Evolutionary conservation across 179 eudicot genomes (phyloP).

Genomic region (Beta lomatogona): DNA sequence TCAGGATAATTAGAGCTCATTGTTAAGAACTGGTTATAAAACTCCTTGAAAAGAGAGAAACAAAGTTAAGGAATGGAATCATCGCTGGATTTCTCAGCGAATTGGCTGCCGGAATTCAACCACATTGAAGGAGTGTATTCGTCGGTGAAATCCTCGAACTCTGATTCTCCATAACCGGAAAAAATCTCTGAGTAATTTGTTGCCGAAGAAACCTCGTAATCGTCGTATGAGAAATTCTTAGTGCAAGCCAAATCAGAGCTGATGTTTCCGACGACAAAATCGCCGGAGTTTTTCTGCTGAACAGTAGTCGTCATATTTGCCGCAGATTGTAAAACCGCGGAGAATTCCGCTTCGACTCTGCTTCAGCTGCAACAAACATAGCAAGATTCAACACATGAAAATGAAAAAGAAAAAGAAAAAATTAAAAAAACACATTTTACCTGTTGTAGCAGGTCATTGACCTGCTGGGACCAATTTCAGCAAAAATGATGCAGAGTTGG

Average conservation of each 20-base stretch:
- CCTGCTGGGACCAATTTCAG: too few species aligned
- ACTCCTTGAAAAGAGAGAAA: slow-evolving; percentile 57
- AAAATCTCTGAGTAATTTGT: slow-evolving; percentile 46
- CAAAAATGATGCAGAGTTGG: too few species aligned
- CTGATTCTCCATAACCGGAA: slow-evolving; percentile 27
- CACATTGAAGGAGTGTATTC: slow-evolving; percentile 71
- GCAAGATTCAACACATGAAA: slow-evolving; percentile 76
- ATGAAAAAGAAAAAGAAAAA: too few species aligned
- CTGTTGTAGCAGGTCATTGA: too few species aligned
- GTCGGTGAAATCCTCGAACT: slow-evolving; percentile 54
- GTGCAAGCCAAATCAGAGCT: slow-evolving; percentile 55
- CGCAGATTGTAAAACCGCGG: slow-evolving; percentile 30
- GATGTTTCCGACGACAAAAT: too few species aligned
- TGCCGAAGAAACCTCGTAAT: slow-evolving; percentile 41
- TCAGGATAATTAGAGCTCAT: slow-evolving; percentile 32
- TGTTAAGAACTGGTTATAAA: slow-evolving; percentile 48
- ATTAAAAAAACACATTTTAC: too few species aligned
- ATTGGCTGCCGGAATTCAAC: slow-evolving; percentile 78
- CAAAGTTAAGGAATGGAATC: slow-evolving; percentile 60
- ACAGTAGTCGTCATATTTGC: slow-evolving; percentile 37
- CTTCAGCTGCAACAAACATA: slow-evolving; percentile 33
- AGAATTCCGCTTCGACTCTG: slow-evolving; percentile 30
- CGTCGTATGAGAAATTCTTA: slow-evolving; percentile 54
- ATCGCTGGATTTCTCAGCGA: slow-evolving; percentile 65
- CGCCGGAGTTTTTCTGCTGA: slow-evolving; percentile 34